Conservation (phyloP, 1,139 yeast species). For the Yamadazyma trypodendri region DNA sequence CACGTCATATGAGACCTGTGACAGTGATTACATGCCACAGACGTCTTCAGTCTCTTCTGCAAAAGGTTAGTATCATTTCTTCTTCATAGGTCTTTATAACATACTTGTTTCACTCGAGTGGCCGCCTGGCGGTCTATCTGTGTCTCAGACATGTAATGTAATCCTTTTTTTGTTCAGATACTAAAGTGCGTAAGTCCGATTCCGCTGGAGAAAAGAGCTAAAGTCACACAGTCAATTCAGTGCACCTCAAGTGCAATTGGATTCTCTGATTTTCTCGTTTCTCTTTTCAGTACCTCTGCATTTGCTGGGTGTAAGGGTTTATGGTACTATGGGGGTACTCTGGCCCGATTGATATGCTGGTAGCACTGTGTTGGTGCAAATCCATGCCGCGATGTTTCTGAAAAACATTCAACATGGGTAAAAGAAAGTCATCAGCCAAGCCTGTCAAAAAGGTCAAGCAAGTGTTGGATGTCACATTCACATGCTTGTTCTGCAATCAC, state of each 20-base stretch:
- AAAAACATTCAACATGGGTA: conserved; percentile 53
- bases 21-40: conserved; percentile 84
- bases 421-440: conserved; percentile 84
- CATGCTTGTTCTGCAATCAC: conserved; percentile 94
- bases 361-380: no score
- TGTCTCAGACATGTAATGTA: neutral
- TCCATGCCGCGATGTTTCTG: neutral
- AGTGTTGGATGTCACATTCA: conserved; percentile 79
- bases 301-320: no score
- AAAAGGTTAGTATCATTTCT: neutral
- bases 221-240: no score
- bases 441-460: conserved; percentile 81
- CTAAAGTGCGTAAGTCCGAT: conserved; percentile 1
- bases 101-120: conserved; percentile 1
- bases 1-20: conserved; percentile 87
- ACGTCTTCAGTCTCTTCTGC: conserved; percentile 55
- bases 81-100: neutral
- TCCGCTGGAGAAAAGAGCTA: no score
- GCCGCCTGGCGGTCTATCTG: neutral
- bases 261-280: no score
- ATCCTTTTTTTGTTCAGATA: neutral
- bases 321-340: no score
- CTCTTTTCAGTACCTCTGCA: no score
- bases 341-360: no score
- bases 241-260: no score